Evolutionary conservation across 2,329 filamentous ascomycete genomes (phyloP).

Genomic region (Colletotrichum camelliae): DNA sequence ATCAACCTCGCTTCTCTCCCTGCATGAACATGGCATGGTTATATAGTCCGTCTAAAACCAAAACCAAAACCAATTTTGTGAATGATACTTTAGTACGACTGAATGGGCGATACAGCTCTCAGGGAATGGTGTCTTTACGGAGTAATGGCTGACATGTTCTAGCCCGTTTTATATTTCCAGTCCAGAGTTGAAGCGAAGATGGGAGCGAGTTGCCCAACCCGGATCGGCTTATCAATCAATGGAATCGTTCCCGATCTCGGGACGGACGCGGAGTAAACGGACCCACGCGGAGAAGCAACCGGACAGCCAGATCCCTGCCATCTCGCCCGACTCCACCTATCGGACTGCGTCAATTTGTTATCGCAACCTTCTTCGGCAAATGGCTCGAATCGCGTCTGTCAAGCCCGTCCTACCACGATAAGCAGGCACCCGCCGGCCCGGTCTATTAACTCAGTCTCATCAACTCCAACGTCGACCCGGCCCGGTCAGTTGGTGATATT

Average conservation of each 20-base stretch:
- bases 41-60: not conserved
- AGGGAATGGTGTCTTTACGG: not conserved
- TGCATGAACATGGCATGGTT: fast-evolving
- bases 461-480: not conserved
- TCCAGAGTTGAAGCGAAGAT: not conserved
- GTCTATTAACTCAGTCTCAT: not conserved
- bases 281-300: not conserved
- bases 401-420: not conserved
- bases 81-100: no score
- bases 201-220: not conserved
- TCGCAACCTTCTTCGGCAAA: not conserved
- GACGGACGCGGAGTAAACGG: not conserved
- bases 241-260: not conserved
- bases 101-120: no score
- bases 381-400: not conserved
- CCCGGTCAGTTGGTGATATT: not conserved
- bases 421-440: not conserved
- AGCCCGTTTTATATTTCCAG: not conserved
- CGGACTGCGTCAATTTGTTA: not conserved
- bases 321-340: not conserved
- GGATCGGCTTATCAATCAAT: not conserved
- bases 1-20: fast-evolving
- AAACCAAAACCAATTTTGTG: no score
- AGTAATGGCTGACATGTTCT: no score
- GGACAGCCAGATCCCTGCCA: not conserved